These are phyloP conservation scores for Centrapalus pauciflorus DNA, from an alignment of 129 eudicot species.

Conservation along the genomic window DNA sequence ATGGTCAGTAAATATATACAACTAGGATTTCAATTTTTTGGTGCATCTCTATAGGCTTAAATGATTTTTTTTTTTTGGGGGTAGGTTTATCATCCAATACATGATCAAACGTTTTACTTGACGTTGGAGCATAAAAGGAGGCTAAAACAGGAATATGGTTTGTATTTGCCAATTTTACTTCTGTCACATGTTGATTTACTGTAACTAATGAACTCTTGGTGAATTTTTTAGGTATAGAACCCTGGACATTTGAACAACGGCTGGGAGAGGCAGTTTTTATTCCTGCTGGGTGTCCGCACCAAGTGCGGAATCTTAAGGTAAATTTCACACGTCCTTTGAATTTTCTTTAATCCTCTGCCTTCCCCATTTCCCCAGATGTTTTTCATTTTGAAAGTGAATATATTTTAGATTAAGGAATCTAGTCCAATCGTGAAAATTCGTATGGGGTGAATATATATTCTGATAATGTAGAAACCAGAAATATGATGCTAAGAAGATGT, in stretches of 20 bases:
- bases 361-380: not conserved
- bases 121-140: conserved; percentile 64
- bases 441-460: not conserved
- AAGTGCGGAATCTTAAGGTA: conserved; percentile 92
- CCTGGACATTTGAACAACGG: conserved; percentile 87
- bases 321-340: conserved; percentile 1
- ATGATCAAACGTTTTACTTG: conserved; percentile 84
- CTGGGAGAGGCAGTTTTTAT: conserved; percentile 97
- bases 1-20: not conserved
- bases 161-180: conserved; percentile 13
- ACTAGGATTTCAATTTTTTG: not conserved
- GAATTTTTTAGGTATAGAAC: conserved; percentile 55
- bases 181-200: not conserved
- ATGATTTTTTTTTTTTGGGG: conserved; percentile 3
- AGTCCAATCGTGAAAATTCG: not conserved
- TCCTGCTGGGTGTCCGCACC: conserved; percentile 99
- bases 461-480: not conserved
- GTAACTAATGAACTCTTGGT: conserved; percentile 5
- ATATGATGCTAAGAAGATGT: not conserved
- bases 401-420: conserved; percentile 1
- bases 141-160: conserved; percentile 87
- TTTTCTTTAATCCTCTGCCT: not conserved
- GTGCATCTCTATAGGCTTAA: not conserved
- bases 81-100: conserved; percentile 87
- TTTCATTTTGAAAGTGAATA: not conserved